Percentiles rank a stretch among this genome's conserved stretches.
Evolutionary conservation across 2,329 filamentous ascomycete species (phyloP).

Genomic region (Penicillium sp.): DNA sequence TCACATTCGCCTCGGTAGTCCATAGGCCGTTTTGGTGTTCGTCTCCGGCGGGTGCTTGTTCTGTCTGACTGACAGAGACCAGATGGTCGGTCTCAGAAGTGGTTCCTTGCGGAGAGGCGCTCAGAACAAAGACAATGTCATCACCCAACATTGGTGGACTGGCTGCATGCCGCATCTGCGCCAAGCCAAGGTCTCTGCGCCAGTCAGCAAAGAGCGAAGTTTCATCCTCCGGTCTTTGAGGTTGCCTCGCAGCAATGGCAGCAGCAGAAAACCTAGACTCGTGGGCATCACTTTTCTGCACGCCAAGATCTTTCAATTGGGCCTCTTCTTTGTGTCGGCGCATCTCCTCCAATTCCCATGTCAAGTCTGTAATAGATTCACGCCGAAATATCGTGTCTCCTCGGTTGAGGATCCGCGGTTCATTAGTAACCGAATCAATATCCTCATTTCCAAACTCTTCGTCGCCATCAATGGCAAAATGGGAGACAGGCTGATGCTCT

Average conservation of each 20-base stretch:
- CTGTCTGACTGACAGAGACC: conserved; percentile 39
- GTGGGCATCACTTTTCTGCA: conserved; percentile 27
- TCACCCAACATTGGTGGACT: conserved; percentile 83
- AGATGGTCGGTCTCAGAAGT: conserved; percentile 74
- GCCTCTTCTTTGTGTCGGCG: conserved; percentile 69
- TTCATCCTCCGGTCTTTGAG: conserved; percentile 13
- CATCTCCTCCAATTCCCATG: conserved; percentile 78
- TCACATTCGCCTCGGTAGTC: conserved; percentile 64
- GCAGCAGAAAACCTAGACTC: conserved; percentile 30
- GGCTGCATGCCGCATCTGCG: conserved; percentile 56
- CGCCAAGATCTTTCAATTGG: conserved; percentile 41
- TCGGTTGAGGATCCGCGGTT: conserved; percentile 5
- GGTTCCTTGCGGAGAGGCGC: conserved; percentile 76
- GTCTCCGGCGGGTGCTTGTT: conserved; percentile 45
- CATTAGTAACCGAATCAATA: conserved; percentile 19
- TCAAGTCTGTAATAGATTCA: conserved; percentile 44
- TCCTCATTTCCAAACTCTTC: conserved; percentile 33
- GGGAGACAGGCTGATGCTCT: conserved; percentile 43
- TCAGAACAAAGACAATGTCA: conserved; percentile 76
- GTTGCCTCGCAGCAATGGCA: conserved; percentile 24
- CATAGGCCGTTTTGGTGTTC: conserved; percentile 64
- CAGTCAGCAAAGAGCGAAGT: conserved; percentile 15
- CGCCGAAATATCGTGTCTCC: conserved; percentile 32
- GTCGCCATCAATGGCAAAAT: conserved; percentile 43
- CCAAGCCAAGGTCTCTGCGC: conserved; percentile 31